phyloP scores from a whole-genome alignment of 164 flowering plant genomes.

The Piper longum region DNA sequence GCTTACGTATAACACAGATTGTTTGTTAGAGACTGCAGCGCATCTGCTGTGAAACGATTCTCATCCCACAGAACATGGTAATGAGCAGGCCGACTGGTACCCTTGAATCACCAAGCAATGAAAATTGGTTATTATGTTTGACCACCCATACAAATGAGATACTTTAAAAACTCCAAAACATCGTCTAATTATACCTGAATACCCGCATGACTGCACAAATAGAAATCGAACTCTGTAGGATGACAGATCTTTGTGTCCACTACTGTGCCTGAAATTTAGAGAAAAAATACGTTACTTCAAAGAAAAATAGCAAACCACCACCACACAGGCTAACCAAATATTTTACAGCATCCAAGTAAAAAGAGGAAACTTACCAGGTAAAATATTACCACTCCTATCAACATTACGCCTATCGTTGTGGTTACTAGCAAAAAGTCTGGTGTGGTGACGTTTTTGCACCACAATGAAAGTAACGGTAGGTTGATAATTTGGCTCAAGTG shows the following conservation, averaged over 20 bases:
- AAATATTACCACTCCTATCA: slow-evolving; percentile 13
- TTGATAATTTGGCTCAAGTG: slow-evolving; percentile 12
- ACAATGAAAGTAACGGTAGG: slow-evolving; percentile 14
- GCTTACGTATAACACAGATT: slow-evolving; percentile 49
- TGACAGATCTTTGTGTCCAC: slow-evolving; percentile 57
- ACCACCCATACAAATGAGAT: background rate
- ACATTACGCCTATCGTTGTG: slow-evolving; percentile 7
- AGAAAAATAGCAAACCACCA: background rate
- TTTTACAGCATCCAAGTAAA: too few relatives aligned
- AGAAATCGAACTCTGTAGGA: slow-evolving; percentile 56
- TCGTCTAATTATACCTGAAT: slow-evolving; percentile 26
- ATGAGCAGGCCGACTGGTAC: slow-evolving; percentile 52
- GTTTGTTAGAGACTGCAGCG: slow-evolving; percentile 33
- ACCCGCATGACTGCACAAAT: slow-evolving; percentile 57
- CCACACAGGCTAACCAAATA: too few relatives aligned
- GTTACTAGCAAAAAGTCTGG: slow-evolving; percentile 9
- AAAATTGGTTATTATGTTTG: background rate
- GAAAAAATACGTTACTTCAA: background rate
- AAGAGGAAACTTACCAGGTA: slow-evolving; percentile 9
- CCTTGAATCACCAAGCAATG: slow-evolving; percentile 16
- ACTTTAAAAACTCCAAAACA: background rate
- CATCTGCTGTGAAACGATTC: slow-evolving; percentile 42
- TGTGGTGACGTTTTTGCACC: slow-evolving; percentile 13
- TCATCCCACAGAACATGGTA: slow-evolving; percentile 56
- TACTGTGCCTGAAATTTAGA: slow-evolving; percentile 37